Percentiles rank a stretch among this genome's conserved stretches.
Conservation (phyloP, 2,329 filamentous ascomycete species). For the Colletotrichum gigasporum region DNA sequence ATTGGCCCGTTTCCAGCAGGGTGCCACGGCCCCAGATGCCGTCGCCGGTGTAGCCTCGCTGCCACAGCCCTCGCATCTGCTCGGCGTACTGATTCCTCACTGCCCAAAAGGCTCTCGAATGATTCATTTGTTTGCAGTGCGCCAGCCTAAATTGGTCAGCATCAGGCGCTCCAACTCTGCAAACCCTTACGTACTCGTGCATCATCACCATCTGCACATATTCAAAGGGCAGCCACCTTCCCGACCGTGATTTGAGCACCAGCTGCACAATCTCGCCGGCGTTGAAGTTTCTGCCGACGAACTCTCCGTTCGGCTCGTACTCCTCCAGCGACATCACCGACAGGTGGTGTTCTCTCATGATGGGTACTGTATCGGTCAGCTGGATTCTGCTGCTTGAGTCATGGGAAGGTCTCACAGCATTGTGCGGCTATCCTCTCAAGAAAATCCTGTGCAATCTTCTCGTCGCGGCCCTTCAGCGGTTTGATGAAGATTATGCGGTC, state of each 20-base stretch:
- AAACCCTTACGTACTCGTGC: constrained; percentile 67
- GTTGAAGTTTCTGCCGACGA: constrained; percentile 91
- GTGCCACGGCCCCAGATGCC: constrained; percentile 84
- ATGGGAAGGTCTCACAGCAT: constrained; percentile 62
- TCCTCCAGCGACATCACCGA: constrained; percentile 80
- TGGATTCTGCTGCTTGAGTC: too few species aligned
- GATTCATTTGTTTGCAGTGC: constrained; percentile 93
- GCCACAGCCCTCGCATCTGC: constrained; percentile 77
- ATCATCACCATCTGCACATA: constrained; percentile 97
- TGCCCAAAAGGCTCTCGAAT: constrained; percentile 82
- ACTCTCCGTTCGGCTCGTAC: constrained; percentile 82
- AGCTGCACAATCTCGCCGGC: constrained; percentile 88
- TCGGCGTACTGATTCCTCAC: constrained; percentile 78
- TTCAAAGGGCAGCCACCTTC: constrained; percentile 80
- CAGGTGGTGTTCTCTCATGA: constrained; percentile 74
- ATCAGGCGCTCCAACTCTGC: background rate
- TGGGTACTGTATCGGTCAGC: constrained; percentile 59
- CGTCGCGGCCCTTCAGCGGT: constrained; percentile 72
- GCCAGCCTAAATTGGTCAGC: constrained; percentile 64
- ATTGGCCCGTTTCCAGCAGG: constrained; percentile 68
- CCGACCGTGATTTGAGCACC: constrained; percentile 74
- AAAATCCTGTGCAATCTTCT: constrained; percentile 73
- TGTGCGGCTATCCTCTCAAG: constrained; percentile 82
- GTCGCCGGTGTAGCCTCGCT: constrained; percentile 77
- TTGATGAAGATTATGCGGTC: constrained; percentile 87